Conservation (phyloP, 805 yeast genomes). For the Metschnikowia noctiluminum region DNA sequence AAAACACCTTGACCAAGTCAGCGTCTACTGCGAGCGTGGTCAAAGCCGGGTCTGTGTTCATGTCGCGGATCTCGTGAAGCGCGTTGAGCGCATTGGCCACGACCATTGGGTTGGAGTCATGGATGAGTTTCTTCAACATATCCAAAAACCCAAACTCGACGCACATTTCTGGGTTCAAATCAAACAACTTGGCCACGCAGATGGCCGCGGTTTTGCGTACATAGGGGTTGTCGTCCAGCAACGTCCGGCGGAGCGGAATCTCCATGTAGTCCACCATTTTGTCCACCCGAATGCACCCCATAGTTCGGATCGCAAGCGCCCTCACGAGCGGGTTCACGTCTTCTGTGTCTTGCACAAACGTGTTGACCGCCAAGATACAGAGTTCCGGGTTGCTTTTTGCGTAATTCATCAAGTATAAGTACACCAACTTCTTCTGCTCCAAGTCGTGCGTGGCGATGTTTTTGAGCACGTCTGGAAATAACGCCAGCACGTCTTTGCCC, state of each 20-base stretch:
- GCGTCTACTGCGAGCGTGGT: constrained; percentile 36
- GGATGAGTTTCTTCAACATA: constrained; percentile 60
- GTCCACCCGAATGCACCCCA: constrained; percentile 97
- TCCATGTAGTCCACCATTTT: constrained; percentile 95
- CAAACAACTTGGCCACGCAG: constrained; percentile 93
- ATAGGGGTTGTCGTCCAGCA: constrained; percentile 92
- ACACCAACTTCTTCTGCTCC: constrained; percentile 94
- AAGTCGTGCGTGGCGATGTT: constrained; percentile 95
- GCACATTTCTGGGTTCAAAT: constrained; percentile 75
- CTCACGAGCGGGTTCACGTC: constrained; percentile 96
- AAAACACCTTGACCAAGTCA: constrained; percentile 54
- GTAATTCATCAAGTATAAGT: constrained; percentile 92
- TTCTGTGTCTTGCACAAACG: constrained; percentile 91
- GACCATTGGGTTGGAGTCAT: constrained; percentile 94
- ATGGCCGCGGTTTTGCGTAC: constrained; percentile 97
- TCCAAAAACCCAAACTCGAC: constrained; percentile 83
- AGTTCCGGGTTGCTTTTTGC: constrained; percentile 96
- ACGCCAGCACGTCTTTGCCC: constrained; percentile 91
- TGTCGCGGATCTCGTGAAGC: constrained; percentile 73
- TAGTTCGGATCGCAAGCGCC: constrained; percentile 94
- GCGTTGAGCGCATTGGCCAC: constrained; percentile 92
- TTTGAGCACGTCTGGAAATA: constrained; percentile 94
- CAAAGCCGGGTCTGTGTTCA: constrained; percentile 49
- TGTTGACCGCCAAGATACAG: constrained; percentile 92
- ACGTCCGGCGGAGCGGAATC: constrained; percentile 78